Evolutionary conservation across 495 filamentous ascomycete genomes (phyloP).

Genomic region (Trichoderma erinaceum): DNA sequence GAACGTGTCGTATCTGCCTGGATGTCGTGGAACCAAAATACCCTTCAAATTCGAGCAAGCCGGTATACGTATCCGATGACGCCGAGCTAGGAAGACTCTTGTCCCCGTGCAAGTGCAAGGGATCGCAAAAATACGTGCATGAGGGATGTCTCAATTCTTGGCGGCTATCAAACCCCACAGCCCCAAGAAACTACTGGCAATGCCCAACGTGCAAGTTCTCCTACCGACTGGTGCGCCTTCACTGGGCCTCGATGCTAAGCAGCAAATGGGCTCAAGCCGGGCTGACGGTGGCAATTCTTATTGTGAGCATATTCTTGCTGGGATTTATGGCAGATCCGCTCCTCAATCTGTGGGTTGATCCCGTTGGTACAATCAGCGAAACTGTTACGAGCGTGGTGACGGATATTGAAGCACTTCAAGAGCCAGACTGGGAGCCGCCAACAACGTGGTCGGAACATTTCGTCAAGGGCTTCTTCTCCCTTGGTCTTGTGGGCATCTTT

Average conservation of each 20-base stretch:
- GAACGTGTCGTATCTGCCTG: constrained; percentile 81
- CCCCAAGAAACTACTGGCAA: constrained; percentile 68
- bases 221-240: constrained; percentile 75
- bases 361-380: constrained; percentile 44
- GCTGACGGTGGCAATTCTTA: constrained; percentile 63
- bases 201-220: constrained; percentile 85
- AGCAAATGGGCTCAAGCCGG: constrained; percentile 56
- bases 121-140: constrained; percentile 88
- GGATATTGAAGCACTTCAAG: constrained; percentile 29
- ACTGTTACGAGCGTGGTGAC: constrained; percentile 31
- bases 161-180: constrained; percentile 67
- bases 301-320: constrained; percentile 66
- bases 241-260: constrained; percentile 66
- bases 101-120: constrained; percentile 88
- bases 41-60: constrained; percentile 57
- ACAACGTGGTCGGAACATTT: constrained; percentile 74
- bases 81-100: constrained; percentile 76
- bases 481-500: constrained; percentile 79
- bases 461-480: constrained; percentile 73
- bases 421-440: constrained; percentile 39
- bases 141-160: constrained; percentile 86
- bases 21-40: constrained; percentile 77
- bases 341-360: constrained; percentile 80
- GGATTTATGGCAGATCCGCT: constrained; percentile 92
- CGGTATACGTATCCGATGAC: constrained; percentile 70